These are phyloP conservation scores for Russula lepida DNA, from an alignment of 768 basidiomycete species.

Conservation along the genomic window DNA sequence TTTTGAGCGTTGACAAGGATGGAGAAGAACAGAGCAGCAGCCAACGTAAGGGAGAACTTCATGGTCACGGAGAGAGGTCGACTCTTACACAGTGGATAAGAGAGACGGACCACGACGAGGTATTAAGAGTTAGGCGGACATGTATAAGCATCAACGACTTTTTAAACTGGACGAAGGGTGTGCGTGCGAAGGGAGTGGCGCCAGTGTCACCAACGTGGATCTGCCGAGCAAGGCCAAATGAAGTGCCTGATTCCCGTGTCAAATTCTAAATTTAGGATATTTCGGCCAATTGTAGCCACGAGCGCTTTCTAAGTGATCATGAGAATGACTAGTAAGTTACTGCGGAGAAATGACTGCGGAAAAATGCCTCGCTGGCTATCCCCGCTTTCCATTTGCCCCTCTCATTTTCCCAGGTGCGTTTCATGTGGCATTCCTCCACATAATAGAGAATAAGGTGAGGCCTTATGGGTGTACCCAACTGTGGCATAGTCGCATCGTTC, in stretches of 20 bases:
- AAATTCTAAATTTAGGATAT: background rate
- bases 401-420: background rate
- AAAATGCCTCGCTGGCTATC: no score
- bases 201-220: background rate
- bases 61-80: constrained; percentile 16
- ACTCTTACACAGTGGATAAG: background rate
- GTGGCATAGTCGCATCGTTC: background rate
- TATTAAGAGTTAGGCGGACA: background rate
- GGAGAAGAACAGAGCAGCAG: constrained; percentile 26
- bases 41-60: constrained; percentile 28
- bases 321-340: background rate
- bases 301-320: background rate
- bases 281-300: background rate
- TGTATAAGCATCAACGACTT: background rate
- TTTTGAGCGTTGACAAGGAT: constrained; percentile 36
- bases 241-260: background rate
- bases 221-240: background rate
- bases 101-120: background rate
- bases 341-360: no score
- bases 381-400: background rate
- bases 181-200: background rate
- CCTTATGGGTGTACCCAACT: background rate
- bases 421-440: background rate
- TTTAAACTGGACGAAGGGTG: background rate
- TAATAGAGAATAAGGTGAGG: background rate